Conservation (phyloP, 345 rosid genomes). For the Lumnitzera racemosa region DNA sequence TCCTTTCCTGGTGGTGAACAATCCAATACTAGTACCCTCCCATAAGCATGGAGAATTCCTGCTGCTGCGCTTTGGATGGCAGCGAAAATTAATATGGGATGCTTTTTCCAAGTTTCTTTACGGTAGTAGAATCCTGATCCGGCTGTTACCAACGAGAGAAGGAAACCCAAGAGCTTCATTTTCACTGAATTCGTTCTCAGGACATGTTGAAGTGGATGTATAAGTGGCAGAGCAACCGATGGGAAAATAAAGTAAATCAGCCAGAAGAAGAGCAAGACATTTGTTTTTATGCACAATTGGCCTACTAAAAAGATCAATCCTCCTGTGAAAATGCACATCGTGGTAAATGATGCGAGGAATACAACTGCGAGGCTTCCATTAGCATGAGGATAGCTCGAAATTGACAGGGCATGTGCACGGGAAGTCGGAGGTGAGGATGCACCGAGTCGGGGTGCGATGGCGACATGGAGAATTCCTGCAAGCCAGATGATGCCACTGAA, state of each 20-base stretch:
- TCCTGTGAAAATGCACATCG: constrained; percentile 15
- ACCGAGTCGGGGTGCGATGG: no score
- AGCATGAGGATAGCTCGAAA: constrained; percentile 5
- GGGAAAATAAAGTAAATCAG: constrained; percentile 17
- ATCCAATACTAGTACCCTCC: constrained; percentile 13
- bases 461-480: constrained; percentile 13
- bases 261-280: constrained; percentile 6
- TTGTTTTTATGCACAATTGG: constrained; percentile 11
- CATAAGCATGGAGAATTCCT: constrained; percentile 10
- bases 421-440: not conserved
- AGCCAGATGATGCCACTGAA: constrained; percentile 59
- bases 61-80: constrained; percentile 11
- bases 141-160: constrained; percentile 8
- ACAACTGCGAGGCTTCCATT: constrained; percentile 5
- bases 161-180: constrained; percentile 14
- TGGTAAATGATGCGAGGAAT: constrained; percentile 9
- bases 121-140: constrained; percentile 16
- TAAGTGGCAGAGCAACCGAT: constrained; percentile 8
- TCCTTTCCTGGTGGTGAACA: constrained; percentile 17
- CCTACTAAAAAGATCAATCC: constrained; percentile 12
- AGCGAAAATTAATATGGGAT: constrained; percentile 7
- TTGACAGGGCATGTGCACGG: not conserved
- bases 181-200: constrained; percentile 10
- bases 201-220: constrained; percentile 15
- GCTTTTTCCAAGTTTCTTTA: constrained; percentile 1